Evolutionary conservation across 129 eudicot genomes (phyloP), one percentile per base, ranked within the genome.

Genomic region (Cynara cardunculus): DNA sequence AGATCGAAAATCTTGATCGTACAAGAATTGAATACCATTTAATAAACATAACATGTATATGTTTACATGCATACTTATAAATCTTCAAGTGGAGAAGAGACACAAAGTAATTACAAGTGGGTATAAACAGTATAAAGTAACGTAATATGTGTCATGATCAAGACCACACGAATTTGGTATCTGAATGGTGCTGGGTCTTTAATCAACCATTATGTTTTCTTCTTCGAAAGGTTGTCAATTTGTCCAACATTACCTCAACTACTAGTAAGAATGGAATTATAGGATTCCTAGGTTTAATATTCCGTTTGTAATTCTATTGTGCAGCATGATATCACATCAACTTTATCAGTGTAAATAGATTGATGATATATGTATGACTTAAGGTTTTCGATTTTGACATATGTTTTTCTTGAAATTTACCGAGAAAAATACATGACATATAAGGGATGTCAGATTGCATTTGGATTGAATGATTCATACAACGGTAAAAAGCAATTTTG

Each of bases 181-280:
- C 61, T 66, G 67, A 37, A 78, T 25, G 73, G 32, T 39, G 79
- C 27, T 70, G 84, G 75, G 85, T 81, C 65, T 67, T 81, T 66
- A 39, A 8, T 64, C 13, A 74, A 81, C 85, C 80, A 74, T 28
- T 37, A 21, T 81, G 74, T 81, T 73, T 73, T 65, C 46, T 80
- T 80, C 79, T 80, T 27, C 5, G 30, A 71, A 35, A 11, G 49
- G n/a, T 34, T 34, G 46, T 37, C 66, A 37, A 26, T 25, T n/a
- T 26, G 22, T 73, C 73, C 9, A 73, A 72, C 79, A 9, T 80
- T 11, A 71, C 12, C 61, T 71, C 72, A 71, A 56, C 77, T 14
- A 70, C 77, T 7, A 66, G 72, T 35, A 62, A 35, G 34, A 24
- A 1, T 24, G 16, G n/a, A 32, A 37, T 78, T 67, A 24, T 37